Evolutionary conservation across 371 early-diverging fungal genomes (phyloP), one percentile per base, ranked within the genome.

Genomic region (Homolaphlyctis polyrhiza): DNA sequence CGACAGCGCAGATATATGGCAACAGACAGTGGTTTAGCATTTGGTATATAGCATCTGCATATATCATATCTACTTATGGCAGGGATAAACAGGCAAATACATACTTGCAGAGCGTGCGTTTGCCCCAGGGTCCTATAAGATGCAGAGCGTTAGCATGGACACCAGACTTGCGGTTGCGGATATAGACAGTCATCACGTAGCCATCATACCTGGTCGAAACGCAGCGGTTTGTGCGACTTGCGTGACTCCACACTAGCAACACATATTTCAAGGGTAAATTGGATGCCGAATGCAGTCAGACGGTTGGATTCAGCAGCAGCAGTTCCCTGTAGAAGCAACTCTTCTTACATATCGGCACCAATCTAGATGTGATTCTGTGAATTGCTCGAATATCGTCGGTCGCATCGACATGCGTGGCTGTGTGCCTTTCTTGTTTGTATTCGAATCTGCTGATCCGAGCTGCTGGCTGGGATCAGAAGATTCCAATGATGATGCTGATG

Each of bases 101-200:
- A 68, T 78, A 86, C 85, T 94, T 94, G 89, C 94, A 94, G 58
- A 94, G 81, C 1, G 94, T 93, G 52, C 92, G 87, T 76, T 93
- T 92, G 35, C 94, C 94, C 94, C 94, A 94, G 35, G 94, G 94
- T 25, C 47, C n/a, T n/a, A n/a, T n/a, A n/a, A n/a, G n/a, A n/a
- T n/a, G n/a, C n/a, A n/a, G n/a, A n/a, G n/a, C n/a, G n/a, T n/a
- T n/a, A n/a, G n/a, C n/a, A n/a, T n/a, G n/a, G n/a, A n/a, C n/a
- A n/a, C n/a, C n/a, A n/a, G n/a, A n/a, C n/a, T n/a, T n/a, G n/a
- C n/a, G n/a, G n/a, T n/a, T n/a, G n/a, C n/a, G n/a, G n/a, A n/a
- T n/a, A n/a, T n/a, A n/a, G n/a, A n/a, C n/a, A n/a, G n/a, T n/a
- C n/a, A n/a, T n/a, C n/a, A n/a, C n/a, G n/a, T n/a, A n/a, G n/a